Conservation (phyloP, 2,329 filamentous ascomycete genomes). For the Aspergillus novoparasiticus region DNA sequence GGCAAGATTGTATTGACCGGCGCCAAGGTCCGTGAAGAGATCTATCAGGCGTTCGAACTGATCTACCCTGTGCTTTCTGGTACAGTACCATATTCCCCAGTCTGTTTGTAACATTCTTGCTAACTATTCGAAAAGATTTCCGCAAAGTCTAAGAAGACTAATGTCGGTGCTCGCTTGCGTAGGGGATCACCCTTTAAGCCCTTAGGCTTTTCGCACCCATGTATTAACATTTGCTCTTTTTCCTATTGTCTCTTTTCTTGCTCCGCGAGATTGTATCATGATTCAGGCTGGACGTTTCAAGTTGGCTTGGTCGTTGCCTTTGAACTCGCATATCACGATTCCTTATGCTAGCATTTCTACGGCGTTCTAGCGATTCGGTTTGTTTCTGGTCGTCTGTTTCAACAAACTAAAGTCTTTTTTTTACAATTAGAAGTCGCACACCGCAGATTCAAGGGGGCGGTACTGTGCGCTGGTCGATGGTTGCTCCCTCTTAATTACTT, state of each 20-base stretch:
- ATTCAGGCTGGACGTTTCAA: slow-evolving; percentile 18
- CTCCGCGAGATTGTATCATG: slow-evolving; percentile 19
- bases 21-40: slow-evolving; percentile 97
- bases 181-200: slow-evolving; percentile 22
- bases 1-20: slow-evolving; percentile 98
- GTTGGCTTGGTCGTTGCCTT: slow-evolving; percentile 17
- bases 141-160: slow-evolving; percentile 56
- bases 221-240: slow-evolving; percentile 32
- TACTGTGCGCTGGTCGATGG: slow-evolving; percentile 46
- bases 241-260: slow-evolving; percentile 10
- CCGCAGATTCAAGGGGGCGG: slow-evolving; percentile 41
- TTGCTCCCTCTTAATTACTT: slow-evolving; percentile 41
- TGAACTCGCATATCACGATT: slow-evolving; percentile 35
- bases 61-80: slow-evolving; percentile 94
- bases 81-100: slow-evolving; percentile 46
- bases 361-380: slow-evolving; percentile 48
- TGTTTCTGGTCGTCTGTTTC: slow-evolving; percentile 16
- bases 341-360: slow-evolving; percentile 46
- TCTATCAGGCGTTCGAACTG: slow-evolving; percentile 95
- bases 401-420: slow-evolving; percentile 22
- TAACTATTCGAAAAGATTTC: slow-evolving; percentile 55
- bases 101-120: slow-evolving; percentile 11
- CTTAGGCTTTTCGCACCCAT: slow-evolving; percentile 22
- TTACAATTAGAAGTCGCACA: slow-evolving; percentile 45
- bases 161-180: slow-evolving; percentile 9